phyloP scores from a whole-genome alignment of 139 green algal genomes.

The Volvox africanus region DNA sequence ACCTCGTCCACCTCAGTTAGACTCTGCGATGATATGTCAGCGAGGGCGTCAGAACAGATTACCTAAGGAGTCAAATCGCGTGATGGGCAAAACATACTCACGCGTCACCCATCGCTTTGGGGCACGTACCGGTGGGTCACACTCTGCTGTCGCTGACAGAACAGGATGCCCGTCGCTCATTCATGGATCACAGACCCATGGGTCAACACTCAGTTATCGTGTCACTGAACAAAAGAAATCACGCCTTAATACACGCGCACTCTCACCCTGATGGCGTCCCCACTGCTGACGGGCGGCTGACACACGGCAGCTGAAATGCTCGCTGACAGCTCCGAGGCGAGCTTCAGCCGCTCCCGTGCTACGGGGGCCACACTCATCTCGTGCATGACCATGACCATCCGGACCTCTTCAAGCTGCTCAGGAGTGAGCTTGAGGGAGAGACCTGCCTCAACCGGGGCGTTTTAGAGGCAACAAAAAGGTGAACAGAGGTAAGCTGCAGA shows the following conservation, averaged over 20 bases:
- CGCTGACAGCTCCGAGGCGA: not conserved
- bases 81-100: too few species aligned
- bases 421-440: not conserved
- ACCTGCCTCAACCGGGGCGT: not conserved
- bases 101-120: too few species aligned
- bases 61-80: too few species aligned
- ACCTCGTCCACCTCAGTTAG: slow-evolving; percentile 17
- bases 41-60: too few species aligned
- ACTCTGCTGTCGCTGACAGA: too few species aligned
- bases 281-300: not conserved
- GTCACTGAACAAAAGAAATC: too few species aligned
- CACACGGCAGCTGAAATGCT: not conserved
- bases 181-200: too few species aligned
- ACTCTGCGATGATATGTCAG: not conserved
- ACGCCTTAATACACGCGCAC: not conserved
- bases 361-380: not conserved
- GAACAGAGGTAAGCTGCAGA: too few species aligned
- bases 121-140: too few species aligned
- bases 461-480: too few species aligned
- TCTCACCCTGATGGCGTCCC: not conserved
- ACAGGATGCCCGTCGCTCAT: too few species aligned
- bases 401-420: not conserved
- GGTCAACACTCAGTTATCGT: too few species aligned
- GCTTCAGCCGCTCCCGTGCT: not conserved
- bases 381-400: not conserved